Percentiles rank a stretch among this genome's conserved stretches.
These are phyloP conservation scores for Endotrypanum monterogeii DNA, from an alignment of 208 protist species.

Conservation along the genomic window DNA sequence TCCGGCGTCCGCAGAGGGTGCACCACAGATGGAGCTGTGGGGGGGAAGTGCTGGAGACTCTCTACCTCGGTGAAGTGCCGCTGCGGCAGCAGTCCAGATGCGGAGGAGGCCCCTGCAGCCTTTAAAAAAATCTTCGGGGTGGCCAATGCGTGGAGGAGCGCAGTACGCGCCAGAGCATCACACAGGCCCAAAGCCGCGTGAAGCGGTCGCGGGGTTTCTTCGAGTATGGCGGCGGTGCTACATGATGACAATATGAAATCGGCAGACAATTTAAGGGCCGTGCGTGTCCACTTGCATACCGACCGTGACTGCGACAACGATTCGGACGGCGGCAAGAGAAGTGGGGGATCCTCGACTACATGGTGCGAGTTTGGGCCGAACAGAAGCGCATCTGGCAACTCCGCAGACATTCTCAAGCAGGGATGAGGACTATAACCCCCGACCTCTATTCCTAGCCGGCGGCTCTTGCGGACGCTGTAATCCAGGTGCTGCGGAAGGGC, in stretches of 20 bases:
- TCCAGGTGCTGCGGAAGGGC: not conserved
- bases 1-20: not conserved
- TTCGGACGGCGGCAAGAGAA: not conserved
- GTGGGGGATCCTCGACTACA: not conserved
- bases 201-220: not conserved
- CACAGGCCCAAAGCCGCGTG: not conserved
- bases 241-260: not conserved
- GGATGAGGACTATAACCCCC: not conserved
- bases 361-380: not conserved
- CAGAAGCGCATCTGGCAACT: not conserved
- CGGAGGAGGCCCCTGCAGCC: not conserved
- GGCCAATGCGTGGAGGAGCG: not conserved
- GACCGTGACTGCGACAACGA: not conserved
- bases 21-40: not conserved
- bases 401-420: not conserved
- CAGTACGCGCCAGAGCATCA: not conserved
- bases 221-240: not conserved
- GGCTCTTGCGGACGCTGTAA: not conserved
- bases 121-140: not conserved
- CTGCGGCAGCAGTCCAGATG: conserved; percentile 7
- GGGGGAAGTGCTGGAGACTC: conserved; percentile 1
- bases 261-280: not conserved
- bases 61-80: not conserved
- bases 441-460: not conserved
- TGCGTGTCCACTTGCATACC: not conserved